phyloP scores from a whole-genome alignment of 305 asterid species.

The Fraxinus angustifolia region DNA sequence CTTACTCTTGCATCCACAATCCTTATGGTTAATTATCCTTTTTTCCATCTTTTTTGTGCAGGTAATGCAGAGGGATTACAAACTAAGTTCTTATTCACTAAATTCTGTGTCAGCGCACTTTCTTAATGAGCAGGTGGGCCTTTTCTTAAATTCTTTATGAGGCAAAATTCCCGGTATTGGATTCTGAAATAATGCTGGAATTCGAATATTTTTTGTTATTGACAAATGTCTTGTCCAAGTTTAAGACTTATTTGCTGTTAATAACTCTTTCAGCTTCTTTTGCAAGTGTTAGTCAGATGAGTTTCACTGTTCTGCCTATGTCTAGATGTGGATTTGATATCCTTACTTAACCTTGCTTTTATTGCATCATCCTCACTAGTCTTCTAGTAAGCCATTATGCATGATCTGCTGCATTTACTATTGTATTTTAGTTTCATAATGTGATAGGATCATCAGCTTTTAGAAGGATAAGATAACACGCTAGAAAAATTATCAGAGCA shows the following conservation, averaged over 20 bases:
- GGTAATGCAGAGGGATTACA: constrained; percentile 92
- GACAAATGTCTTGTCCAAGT: constrained; percentile 4
- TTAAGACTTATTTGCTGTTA: constrained; percentile 9
- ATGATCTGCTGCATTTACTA: background rate
- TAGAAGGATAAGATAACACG: background rate
- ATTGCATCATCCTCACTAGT: constrained; percentile 4
- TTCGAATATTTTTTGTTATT: background rate
- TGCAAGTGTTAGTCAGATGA: background rate
- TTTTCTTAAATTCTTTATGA: background rate
- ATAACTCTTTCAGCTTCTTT: constrained; percentile 7
- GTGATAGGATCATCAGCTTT: constrained; percentile 4
- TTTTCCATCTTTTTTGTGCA: constrained; percentile 35
- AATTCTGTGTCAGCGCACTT: constrained; percentile 98
- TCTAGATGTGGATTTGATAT: constrained; percentile 2
- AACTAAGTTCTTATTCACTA: constrained; percentile 88
- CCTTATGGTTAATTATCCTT: constrained; percentile 2
- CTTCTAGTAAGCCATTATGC: constrained; percentile 11
- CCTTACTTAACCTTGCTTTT: background rate
- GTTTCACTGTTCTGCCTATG: background rate
- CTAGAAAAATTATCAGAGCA: background rate
- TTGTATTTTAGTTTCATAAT: constrained; percentile 3
- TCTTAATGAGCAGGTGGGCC: constrained; percentile 85
- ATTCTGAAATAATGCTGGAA: constrained; percentile 3
- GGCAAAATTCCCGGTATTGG: constrained; percentile 2
- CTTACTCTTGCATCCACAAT: constrained; percentile 16